These are phyloP conservation scores for Sherardia arvensis DNA, from an alignment of 257 asterid species.

Conservation along the genomic window DNA sequence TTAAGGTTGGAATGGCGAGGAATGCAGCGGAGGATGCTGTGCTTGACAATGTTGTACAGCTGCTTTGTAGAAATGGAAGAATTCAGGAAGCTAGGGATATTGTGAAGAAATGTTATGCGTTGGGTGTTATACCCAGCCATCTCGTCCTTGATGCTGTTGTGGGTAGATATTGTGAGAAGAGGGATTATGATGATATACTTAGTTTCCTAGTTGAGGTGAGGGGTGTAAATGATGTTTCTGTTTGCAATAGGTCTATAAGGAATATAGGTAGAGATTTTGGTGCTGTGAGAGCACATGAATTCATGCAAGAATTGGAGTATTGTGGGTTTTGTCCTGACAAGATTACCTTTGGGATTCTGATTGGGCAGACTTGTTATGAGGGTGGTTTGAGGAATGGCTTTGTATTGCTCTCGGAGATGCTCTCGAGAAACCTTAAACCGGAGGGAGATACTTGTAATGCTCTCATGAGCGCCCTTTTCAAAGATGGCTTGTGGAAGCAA, in stretches of 20 bases:
- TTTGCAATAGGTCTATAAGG: conserved; percentile 54
- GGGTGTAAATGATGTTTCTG: conserved; percentile 31
- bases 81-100: conserved; percentile 75
- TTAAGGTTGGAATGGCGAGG: conserved; percentile 32
- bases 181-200: conserved; percentile 68
- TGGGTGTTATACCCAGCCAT: conserved; percentile 40
- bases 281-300: conserved; percentile 36
- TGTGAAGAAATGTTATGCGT: conserved; percentile 28
- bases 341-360: conserved; percentile 60
- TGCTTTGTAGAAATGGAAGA: conserved; percentile 60
- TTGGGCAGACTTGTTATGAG: conserved; percentile 63
- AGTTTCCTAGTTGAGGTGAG: conserved; percentile 50
- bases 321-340: conserved; percentile 56
- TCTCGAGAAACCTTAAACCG: conserved; percentile 55
- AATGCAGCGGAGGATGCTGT: conserved; percentile 25
- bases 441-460: conserved; percentile 63
- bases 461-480: conserved; percentile 58
- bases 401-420: conserved; percentile 46
- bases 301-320: conserved; percentile 46
- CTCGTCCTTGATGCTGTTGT: conserved; percentile 36
- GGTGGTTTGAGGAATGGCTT: conserved; percentile 50
- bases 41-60: conserved; percentile 45
- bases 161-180: conserved; percentile 64
- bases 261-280: conserved; percentile 52
- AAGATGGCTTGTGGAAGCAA: conserved; percentile 67